Conservation (phyloP, 257 asterid genomes). For the Leptodermis oblonga region DNA sequence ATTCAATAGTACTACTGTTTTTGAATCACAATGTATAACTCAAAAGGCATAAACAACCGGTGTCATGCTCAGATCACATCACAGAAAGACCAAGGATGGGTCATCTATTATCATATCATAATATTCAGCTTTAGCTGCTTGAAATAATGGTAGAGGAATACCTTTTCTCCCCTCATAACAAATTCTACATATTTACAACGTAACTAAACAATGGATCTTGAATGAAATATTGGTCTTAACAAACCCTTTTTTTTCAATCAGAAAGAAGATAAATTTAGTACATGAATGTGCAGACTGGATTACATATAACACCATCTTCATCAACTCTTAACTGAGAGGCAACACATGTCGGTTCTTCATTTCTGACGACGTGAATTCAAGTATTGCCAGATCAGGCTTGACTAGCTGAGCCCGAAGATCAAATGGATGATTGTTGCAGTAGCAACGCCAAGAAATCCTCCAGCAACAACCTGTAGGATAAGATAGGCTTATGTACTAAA, state of each 20-base stretch:
- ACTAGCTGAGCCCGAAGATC: slow-evolving; percentile 29
- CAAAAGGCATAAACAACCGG: no score
- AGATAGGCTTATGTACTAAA: neutral
- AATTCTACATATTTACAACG: slow-evolving; percentile 4
- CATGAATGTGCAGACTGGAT: neutral
- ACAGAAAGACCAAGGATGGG: no score
- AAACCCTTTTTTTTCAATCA: neutral
- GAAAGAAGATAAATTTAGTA: neutral
- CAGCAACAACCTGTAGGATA: slow-evolving; percentile 71
- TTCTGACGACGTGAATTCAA: neutral
- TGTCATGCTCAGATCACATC: no score
- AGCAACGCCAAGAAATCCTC: slow-evolving; percentile 57
- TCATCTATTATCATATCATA: no score
- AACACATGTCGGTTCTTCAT: neutral
- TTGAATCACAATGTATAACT: no score
- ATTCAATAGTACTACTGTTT: no score
- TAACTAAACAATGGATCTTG: neutral
- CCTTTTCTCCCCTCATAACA: no score
- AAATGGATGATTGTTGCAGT: slow-evolving; percentile 44
- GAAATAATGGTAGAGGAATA: neutral
- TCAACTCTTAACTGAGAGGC: neutral
- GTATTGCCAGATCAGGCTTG: slow-evolving; percentile 29
- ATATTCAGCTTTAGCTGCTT: neutral
- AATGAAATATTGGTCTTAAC: neutral
- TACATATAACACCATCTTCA: slow-evolving; percentile 15